Base-by-base conservation (phyloP, 2,329 filamentous ascomycete species). In the Cucurbitaria berberidis region DNA sequence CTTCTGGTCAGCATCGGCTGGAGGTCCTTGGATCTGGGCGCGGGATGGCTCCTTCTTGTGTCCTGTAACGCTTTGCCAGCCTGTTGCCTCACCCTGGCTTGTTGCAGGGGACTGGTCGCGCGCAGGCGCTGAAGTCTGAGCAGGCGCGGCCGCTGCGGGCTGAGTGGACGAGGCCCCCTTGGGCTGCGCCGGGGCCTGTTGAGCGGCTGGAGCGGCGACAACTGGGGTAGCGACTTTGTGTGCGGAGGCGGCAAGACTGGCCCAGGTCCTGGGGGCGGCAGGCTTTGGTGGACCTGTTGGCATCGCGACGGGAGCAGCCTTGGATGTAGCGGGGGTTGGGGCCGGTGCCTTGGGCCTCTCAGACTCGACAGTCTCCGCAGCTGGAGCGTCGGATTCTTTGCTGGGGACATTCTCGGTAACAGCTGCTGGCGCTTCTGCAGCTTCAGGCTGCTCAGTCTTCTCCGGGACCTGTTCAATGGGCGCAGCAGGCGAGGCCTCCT, bases 31-130 rank as follows among this genome's bases (percentile, higher is more conserved):
- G 48, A 87, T 85, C 75, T 90, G 88, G 45, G 84, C 85, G 59
- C 91, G 86, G 68, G 87, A 88, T 74, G 95, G 90, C 72, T 91
- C 88, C 82, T 95, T 95, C 66, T 89, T 89, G 76, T 96, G 89
- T 50, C 86, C 84, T 52, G 78, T 77, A 49, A 90, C 93, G 43
- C 90, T 93, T 77, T 96, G 93, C 95, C 95, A 99, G 70, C 90
- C 91, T 54, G 82, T 78, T 35, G 79, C 72, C 57, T 89, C 82
- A 63, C 84, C 81, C 82, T 86, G 72, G 57, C 72, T 70, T 60
- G 67, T 51, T 60, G 70, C 56, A 44, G 70, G 64, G 53, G 74
- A 76, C 41, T 72, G 66, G 48, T 74, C 70, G 53, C 70, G 74
- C 42, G 72, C 72, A 27, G 74, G 66, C 22, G 69, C 67, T 15